phyloP scores from a whole-genome alignment of 1,284 basidiomycete species.

The Rhodotorula sp. region DNA sequence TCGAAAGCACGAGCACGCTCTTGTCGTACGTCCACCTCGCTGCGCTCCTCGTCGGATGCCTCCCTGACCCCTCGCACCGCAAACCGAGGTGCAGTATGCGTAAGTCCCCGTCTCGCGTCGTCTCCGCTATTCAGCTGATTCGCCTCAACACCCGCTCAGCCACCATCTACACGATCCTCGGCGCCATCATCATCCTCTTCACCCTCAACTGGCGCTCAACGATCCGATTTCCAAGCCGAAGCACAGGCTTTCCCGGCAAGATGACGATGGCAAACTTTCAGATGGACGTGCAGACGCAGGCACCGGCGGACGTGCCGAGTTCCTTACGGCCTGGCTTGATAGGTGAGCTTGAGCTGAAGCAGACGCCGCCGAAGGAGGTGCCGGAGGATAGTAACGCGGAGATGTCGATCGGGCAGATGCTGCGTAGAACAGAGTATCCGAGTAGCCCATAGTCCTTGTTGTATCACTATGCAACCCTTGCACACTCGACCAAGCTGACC shows the following conservation, averaged over 20 bases:
- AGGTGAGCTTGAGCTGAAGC: no score
- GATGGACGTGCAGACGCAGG: background rate
- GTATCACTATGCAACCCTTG: background rate
- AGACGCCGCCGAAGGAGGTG: no score
- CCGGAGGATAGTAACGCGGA: no score
- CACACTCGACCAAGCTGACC: no score
- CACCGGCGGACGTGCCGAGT: no score
- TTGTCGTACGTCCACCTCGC: background rate
- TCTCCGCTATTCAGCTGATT: no score
- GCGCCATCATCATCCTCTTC: slow-evolving; percentile 14
- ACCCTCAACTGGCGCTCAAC: slow-evolving; percentile 13
- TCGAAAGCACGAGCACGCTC: background rate
- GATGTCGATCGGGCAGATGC: no score
- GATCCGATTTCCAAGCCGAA: background rate
- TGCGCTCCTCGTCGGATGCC: background rate
- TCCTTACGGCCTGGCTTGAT: no score
- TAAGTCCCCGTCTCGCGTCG: background rate
- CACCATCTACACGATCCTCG: slow-evolving; percentile 15
- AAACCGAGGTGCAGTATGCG: slow-evolving; percentile 6
- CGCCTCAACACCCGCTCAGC: slow-evolving; percentile 1
- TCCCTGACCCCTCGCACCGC: background rate
- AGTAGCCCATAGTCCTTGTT: background rate
- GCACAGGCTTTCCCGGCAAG: background rate
- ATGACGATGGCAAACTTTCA: no score
- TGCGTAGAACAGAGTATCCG: no score